Evolutionary conservation across 257 asterid species (phyloP), one percentile per base, ranked within the genome.

Genomic region (Gentiana straminea): DNA sequence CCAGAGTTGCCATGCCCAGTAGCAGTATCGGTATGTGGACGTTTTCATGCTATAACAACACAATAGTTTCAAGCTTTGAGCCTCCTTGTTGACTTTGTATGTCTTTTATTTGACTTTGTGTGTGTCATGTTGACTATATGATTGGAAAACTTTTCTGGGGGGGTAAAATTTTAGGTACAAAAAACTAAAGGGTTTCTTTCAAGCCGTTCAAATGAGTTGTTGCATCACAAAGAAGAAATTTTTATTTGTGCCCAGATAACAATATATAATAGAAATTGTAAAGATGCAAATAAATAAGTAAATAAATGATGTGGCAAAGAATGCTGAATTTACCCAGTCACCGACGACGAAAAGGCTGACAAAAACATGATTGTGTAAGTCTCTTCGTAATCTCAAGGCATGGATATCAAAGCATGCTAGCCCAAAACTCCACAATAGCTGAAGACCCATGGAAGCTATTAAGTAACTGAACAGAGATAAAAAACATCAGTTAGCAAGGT

Each of bases 361-460:
- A 2, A 78, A 77, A 67, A 84, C 72, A 61, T 84, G 81, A 59
- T 80, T 79, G 55, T 75, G 82, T 51, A 86, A 75, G 69, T 89
- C 97, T 65, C 75, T 80, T 75, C 82, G 80, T 70, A 81, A 74
- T 77, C 86, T 71, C 79, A 89, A 75, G 71, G 97, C 97, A 75
- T 82, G 94, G 45, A 81, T 65, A 64, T 84, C 97, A 7, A 83
- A 74, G 75, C 94, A 89, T 69, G 82, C 84, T 62, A 89, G 94
- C 49, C 89, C 86, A 59, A 82, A 83, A 79, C 97, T 84, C 97
- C 97, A 89, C 75, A 86, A 57, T 51, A 83, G 73, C 77, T 86
- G 95, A 72, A 89, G 90, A 70, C 97, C 95, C 97, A 89, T 89
- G 7, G 95, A 80, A 63, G 97, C 97, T 49, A 89, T 80, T 73